These are phyloP conservation scores for Candida glucosophila DNA, from an alignment of 1,139 yeast genomes.

Conservation along the genomic window DNA sequence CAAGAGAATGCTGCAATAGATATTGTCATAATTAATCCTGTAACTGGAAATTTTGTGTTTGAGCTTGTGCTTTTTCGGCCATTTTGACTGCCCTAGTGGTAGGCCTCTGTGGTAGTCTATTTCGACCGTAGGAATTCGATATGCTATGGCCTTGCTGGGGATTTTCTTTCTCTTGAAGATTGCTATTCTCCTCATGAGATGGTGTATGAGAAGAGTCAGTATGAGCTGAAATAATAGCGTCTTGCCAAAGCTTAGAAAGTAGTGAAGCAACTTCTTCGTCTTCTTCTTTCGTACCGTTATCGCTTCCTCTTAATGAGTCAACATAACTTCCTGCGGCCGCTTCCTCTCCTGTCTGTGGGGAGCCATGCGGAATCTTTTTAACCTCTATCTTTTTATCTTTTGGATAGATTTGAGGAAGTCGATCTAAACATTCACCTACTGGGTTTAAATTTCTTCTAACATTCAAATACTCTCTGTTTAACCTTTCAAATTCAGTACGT, in stretches of 20 bases:
- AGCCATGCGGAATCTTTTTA: too few species aligned
- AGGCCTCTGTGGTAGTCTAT: constrained; percentile 22
- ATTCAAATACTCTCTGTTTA: constrained; percentile 64
- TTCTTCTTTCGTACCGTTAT: constrained; percentile 6
- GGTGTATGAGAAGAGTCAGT: constrained; percentile 4
- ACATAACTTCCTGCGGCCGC: too few species aligned
- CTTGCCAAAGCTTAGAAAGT: constrained; percentile 30
- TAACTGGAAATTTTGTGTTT: constrained; percentile 4
- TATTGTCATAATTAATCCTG: background rate
- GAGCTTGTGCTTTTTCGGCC: constrained; percentile 14
- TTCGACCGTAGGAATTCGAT: constrained; percentile 8
- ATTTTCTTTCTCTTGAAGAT: constrained; percentile 16
- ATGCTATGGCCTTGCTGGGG: constrained; percentile 19
- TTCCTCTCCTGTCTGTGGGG: too few species aligned
- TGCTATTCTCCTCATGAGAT: constrained; percentile 5
- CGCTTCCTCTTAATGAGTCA: too few species aligned
- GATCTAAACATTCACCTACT: constrained; percentile 48
- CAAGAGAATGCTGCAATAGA: background rate
- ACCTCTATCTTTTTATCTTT: constrained; percentile 14
- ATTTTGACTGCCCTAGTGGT: constrained; percentile 32
- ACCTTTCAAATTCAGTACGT: constrained; percentile 67
- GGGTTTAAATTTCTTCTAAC: constrained; percentile 67
- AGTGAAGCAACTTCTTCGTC: constrained; percentile 25
- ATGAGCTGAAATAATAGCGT: constrained; percentile 20
- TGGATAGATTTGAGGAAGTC: constrained; percentile 23